phyloP scores from a whole-genome alignment of 495 filamentous ascomycete species.

The Neohortaea acidophila region DNA sequence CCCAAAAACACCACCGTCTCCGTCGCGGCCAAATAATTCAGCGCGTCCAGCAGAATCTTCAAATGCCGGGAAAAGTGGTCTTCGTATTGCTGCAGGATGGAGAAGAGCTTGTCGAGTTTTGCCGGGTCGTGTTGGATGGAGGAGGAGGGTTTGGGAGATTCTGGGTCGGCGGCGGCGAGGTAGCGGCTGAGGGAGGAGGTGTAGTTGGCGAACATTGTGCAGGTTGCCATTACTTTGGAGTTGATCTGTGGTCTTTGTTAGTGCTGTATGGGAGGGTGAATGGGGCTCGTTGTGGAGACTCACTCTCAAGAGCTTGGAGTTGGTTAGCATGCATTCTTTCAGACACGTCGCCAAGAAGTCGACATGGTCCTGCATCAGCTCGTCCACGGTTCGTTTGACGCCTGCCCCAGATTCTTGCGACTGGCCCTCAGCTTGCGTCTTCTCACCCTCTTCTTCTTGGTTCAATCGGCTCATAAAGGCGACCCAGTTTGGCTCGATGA shows the following conservation, averaged over 20 bases:
- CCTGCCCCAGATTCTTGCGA: not conserved
- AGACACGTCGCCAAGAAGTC: constrained; percentile 95
- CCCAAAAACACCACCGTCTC: constrained; percentile 90
- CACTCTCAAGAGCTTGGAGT: constrained; percentile 82
- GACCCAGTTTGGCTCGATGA: constrained; percentile 96
- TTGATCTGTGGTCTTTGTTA: constrained; percentile 54
- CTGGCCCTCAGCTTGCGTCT: constrained; percentile 19
- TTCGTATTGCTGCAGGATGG: constrained; percentile 76
- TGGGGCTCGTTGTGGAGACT: constrained; percentile 13
- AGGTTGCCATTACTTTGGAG: constrained; percentile 84
- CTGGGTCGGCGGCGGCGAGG: constrained; percentile 53
- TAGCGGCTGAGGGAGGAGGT: constrained; percentile 64
- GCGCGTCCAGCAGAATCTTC: constrained; percentile 76
- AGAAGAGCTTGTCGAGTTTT: constrained; percentile 62
- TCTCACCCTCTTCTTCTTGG: constrained; percentile 35
- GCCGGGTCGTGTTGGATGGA: constrained; percentile 38
- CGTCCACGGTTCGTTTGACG: constrained; percentile 71
- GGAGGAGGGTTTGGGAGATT: constrained; percentile 22
- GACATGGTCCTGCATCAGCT: constrained; percentile 97
- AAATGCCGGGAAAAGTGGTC: constrained; percentile 80
- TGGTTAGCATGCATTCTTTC: constrained; percentile 98
- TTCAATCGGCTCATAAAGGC: constrained; percentile 72
- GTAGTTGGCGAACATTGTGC: constrained; percentile 80
- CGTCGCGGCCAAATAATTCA: constrained; percentile 94
- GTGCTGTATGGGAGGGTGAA: not conserved